Base-by-base conservation (phyloP, 495 filamentous ascomycete species). In the Aspergillus kassunensis region DNA sequence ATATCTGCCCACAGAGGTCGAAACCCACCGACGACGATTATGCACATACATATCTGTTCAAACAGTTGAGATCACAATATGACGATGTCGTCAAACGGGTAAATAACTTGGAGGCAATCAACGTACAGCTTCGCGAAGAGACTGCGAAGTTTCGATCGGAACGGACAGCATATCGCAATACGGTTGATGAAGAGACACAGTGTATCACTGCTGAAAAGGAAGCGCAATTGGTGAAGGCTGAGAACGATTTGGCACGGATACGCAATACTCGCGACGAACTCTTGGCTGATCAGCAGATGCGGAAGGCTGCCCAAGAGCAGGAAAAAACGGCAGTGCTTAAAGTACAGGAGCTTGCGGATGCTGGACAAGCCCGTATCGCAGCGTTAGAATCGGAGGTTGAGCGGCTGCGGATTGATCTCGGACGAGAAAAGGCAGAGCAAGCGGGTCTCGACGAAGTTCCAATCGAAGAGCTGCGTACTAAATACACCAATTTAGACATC, bases 21-120 rank as follows among this genome's bases (percentile, higher is more conserved):
- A 84, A 80, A 49, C 73, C 93, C 33, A 85, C 87, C 1, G 92
- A 98, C 59, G 93, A 98, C 46, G 93, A 98, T 59, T 97, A 95
- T 65, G 85, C 89, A 35, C 81, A 87, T 45, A 96, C 90, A 30
- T 89, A 97, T 58, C 77, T 95, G 9, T 97, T 97, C 77, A 96
- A 96, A 65, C 80, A 85, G 53, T 78, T 97, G 51, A 95, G 90
- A 69, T 81, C 80, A 23, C 89, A 95, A 58, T 86, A 95, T 59
- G 91, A 97, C 53, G 95, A 97, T 63, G 82, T 95, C 15, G 88
- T 96, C 47, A 89, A 87, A 60, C 84, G 90, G 8, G 82, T 96
- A 64, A 97, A 97, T 63, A 81, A 95, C 61, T 70, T 97, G 6
- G 91, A 97, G 67, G 90, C 91, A 11, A 86, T 83, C 13, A 95